Conservation (phyloP, 352 stramenopile species). For the Globisporangium takayamanum region DNA sequence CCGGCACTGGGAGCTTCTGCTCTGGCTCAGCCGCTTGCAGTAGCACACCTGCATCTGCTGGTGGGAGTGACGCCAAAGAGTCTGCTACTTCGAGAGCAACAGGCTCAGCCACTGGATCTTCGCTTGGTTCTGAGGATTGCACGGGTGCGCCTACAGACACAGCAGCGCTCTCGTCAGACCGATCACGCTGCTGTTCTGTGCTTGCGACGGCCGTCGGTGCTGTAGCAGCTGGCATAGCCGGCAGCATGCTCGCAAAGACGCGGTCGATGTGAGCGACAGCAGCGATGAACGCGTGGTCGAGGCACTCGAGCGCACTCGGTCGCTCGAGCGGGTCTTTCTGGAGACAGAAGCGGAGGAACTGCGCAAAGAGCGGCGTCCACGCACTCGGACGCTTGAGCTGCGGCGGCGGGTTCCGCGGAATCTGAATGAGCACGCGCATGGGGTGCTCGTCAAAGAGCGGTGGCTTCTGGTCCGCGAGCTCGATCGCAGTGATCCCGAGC, state of each 20-base stretch:
- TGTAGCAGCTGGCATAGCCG: too few relatives aligned
- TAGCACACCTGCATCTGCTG: neutral
- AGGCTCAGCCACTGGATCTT: neutral
- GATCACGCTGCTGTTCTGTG: neutral
- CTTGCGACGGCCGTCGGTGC: neutral
- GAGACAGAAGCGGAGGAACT: constrained; percentile 86
- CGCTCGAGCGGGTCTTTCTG: constrained; percentile 63
- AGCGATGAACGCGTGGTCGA: constrained; percentile 87
- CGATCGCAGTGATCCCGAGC: constrained; percentile 88
- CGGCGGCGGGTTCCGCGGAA: constrained; percentile 76
- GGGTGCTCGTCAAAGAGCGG: constrained; percentile 88
- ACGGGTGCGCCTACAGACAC: too few relatives aligned
- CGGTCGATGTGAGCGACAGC: constrained; percentile 29
- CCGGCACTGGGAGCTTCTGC: neutral
- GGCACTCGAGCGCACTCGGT: constrained; percentile 80
- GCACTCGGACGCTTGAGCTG: constrained; percentile 57
- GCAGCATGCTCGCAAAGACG: constrained; percentile 19
- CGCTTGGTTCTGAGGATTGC: neutral
- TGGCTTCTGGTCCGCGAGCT: constrained; percentile 88
- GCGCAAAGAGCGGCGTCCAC: constrained; percentile 74
- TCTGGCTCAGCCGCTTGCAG: neutral
- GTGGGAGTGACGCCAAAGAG: neutral
- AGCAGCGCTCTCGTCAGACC: too few relatives aligned
- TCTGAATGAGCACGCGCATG: constrained; percentile 76
- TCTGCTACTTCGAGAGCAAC: neutral